These are phyloP conservation scores for Melampsora larici-populina DNA, from an alignment of 1,284 basidiomycete species.

Conservation along the genomic window DNA sequence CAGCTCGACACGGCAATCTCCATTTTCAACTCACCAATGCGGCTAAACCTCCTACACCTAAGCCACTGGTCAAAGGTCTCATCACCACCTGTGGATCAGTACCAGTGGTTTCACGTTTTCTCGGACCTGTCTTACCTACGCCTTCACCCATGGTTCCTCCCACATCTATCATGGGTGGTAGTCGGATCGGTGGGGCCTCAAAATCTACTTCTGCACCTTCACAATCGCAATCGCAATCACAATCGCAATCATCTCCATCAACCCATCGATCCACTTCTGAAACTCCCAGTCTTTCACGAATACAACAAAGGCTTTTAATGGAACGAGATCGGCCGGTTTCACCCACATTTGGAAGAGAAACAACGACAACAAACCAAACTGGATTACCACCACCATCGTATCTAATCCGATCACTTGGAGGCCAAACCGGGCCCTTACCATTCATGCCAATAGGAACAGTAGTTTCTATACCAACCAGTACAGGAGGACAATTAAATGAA, in stretches of 20 bases:
- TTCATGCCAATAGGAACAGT: slow-evolving; percentile 12
- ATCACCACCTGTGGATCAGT: slow-evolving; percentile 26
- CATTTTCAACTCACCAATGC: not conserved
- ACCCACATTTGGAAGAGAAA: slow-evolving; percentile 3
- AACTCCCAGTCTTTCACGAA: not conserved
- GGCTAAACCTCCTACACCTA: not conserved
- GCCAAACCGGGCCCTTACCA: slow-evolving; percentile 37
- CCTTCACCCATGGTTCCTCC: not conserved
- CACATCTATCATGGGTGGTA: slow-evolving; percentile 1
- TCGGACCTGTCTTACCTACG: not conserved
- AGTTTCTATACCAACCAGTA: not conserved
- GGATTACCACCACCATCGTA: slow-evolving; percentile 37
- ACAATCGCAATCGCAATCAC: not conserved
- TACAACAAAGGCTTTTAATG: slow-evolving; percentile 37
- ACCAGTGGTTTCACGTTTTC: slow-evolving; percentile 19
- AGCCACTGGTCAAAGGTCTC: slow-evolving; percentile 20
- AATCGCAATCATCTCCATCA: not conserved
- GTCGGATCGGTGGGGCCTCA: not conserved
- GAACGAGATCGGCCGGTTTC: slow-evolving; percentile 40
- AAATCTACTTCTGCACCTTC: not conserved
- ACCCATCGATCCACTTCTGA: not conserved
- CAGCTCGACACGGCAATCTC: slow-evolving; percentile 1
- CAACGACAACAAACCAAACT: not conserved
- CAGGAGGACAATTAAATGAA: slow-evolving; percentile 21
- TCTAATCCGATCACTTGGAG: slow-evolving; percentile 31